Base-by-base conservation (phyloP, 176 grass and related monocot species). In the Oropetium thomaeum region DNA sequence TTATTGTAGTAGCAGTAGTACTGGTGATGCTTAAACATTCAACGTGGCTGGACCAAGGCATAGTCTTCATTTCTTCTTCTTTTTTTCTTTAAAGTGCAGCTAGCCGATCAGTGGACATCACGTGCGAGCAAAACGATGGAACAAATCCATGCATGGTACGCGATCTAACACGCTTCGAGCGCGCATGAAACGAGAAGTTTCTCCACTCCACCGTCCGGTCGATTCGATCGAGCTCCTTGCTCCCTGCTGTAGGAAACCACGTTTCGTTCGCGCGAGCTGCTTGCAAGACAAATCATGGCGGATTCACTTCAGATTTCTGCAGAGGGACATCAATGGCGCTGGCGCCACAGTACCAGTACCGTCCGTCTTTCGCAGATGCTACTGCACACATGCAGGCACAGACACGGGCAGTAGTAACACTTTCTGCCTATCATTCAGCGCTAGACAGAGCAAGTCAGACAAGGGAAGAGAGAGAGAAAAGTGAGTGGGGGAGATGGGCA, bases 401-500 rank as follows among this genome's bases (percentile, higher is more conserved):
- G 78, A 87, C 71, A 71, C 57, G 67, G 25, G 45, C 74, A 78
- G 74, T 62, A 70, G 73, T 72, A 57, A 79, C 42, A 65, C 73
- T 82, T 87, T 77, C 85, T 82, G 85, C 85, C 75, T 72, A 71
- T 87, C 73, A 82, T 87, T 82, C 67, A 78, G 79, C 38, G 77
- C 70, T 34, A 19, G 26, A 67, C 77, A 61, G 83, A 26, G 52
- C 62, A 38, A 68, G 77, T 62, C 77, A 80, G 83, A 85, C 39
- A 75, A 82, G 65, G 5, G 59, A 16, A 38, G 71, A 29, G 25
- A 70, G 69, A 38, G 77, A 19, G 25, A 66, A 63, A 79, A 66
- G 63, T 44, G 68, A 74, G 74, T 78, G 62, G 67, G 67, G 66
- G 58, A 48, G 53, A 67, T 62, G 55, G 54, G 89, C 89, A 64